phyloP scores from a whole-genome alignment of 495 filamentous ascomycete genomes.

The Hypoxylon lienhwacheense region DNA sequence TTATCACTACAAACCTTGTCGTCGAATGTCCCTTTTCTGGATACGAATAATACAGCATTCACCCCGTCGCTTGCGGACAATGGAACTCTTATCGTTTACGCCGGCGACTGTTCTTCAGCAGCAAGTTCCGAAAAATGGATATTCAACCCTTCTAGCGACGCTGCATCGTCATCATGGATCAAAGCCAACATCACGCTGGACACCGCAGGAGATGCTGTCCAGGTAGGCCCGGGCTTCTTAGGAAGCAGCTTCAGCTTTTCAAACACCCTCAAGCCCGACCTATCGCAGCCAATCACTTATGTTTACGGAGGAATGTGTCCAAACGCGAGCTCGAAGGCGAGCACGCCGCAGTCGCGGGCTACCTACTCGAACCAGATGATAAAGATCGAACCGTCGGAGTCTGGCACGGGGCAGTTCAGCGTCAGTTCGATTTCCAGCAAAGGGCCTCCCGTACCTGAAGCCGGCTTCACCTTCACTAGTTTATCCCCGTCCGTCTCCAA shows the following conservation, averaged over 20 bases:
- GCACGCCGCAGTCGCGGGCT: conserved; percentile 62
- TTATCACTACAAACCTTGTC: conserved; percentile 60
- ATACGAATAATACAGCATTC: conserved; percentile 52
- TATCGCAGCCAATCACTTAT: conserved; percentile 59
- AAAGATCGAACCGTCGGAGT: conserved; percentile 52
- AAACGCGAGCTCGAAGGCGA: conserved; percentile 43
- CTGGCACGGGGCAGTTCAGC: conserved; percentile 17
- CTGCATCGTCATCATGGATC: conserved; percentile 33
- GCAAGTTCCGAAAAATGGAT: conserved; percentile 44
- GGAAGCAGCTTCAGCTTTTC: conserved; percentile 70
- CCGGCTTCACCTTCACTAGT: conserved; percentile 81
- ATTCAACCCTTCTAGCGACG: conserved; percentile 33
- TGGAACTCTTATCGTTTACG: conserved; percentile 68
- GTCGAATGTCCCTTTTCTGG: conserved; percentile 66
- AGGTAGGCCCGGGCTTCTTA: conserved; percentile 66
- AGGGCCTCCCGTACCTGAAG: conserved; percentile 70
- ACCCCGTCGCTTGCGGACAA: conserved; percentile 63
- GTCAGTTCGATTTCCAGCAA: conserved; percentile 33
- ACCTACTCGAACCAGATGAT: conserved; percentile 79
- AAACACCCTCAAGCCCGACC: conserved; percentile 51
- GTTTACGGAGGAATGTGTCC: conserved; percentile 92
- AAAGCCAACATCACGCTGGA: conserved; percentile 29
- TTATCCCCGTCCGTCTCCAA: conserved; percentile 59
- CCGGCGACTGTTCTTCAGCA: conserved; percentile 64
- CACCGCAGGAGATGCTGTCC: conserved; percentile 25